Evolutionary conservation across 2,329 filamentous ascomycete genomes (phyloP).

Genomic region (Nannizziopsis barbatae): DNA sequence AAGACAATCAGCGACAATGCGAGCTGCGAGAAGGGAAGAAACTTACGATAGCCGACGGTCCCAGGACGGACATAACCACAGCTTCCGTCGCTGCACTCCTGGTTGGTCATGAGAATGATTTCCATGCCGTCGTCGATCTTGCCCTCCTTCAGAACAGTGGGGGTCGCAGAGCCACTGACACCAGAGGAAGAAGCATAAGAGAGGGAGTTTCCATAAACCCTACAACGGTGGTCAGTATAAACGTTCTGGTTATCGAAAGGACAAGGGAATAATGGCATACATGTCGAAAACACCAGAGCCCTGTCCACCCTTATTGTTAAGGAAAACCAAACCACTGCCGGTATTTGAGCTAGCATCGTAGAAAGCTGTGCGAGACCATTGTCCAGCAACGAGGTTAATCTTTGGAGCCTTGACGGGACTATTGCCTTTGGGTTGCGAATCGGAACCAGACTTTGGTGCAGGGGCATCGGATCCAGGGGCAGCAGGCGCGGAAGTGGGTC

Average conservation of each 20-base stretch:
- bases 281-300: conserved; percentile 46
- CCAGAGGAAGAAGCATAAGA: conserved; percentile 44
- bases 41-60: conserved; percentile 41
- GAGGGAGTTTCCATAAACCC: conserved; percentile 46
- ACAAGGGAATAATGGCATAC: conserved; percentile 21
- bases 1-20: neutral
- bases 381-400: conserved; percentile 19
- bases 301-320: conserved; percentile 47
- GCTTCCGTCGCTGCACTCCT: conserved; percentile 36
- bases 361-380: conserved; percentile 39
- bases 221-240: conserved; percentile 8
- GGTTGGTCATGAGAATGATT: conserved; percentile 42
- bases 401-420: conserved; percentile 12
- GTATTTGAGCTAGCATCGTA: conserved; percentile 36
- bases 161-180: conserved; percentile 36
- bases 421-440: conserved; percentile 1
- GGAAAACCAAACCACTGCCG: conserved; percentile 46
- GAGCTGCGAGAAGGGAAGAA: neutral
- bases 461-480: conserved; percentile 4
- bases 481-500: conserved; percentile 12
- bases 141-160: conserved; percentile 41
- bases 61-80: conserved; percentile 42
- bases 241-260: neutral
- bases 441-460: conserved; percentile 11
- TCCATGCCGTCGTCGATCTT: conserved; percentile 42